phyloP scores from a whole-genome alignment of 2,329 filamentous ascomycete species.

The Cladosporium sphaerospermum region DNA sequence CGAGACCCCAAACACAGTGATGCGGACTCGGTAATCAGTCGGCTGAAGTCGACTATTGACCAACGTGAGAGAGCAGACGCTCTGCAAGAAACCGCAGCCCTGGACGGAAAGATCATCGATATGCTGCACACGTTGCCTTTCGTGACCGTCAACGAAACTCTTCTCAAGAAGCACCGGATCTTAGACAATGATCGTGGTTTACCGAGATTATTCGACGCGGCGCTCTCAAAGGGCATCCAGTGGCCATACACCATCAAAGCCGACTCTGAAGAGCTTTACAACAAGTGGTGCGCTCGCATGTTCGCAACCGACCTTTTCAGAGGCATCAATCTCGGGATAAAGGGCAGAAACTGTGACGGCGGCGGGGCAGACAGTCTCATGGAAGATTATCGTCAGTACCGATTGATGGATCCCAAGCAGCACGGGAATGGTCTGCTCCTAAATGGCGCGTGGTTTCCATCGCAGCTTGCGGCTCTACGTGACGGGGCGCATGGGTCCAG shows the following conservation, averaged over 20 bases:
- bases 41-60: background rate
- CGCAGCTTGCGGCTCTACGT: slow-evolving; percentile 45
- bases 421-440: slow-evolving; percentile 37
- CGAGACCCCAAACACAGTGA: background rate
- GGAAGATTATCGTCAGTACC: slow-evolving; percentile 17
- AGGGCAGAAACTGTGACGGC: slow-evolving; percentile 4
- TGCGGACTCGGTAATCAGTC: background rate
- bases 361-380: slow-evolving; percentile 12
- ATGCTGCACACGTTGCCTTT: slow-evolving; percentile 39
- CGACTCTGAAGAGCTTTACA: slow-evolving; percentile 43
- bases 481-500: slow-evolving; percentile 49
- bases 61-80: too few relatives aligned
- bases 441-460: slow-evolving; percentile 51
- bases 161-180: slow-evolving; percentile 32
- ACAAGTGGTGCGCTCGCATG: slow-evolving; percentile 37
- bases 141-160: slow-evolving; percentile 25
- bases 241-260: slow-evolving; percentile 44
- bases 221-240: slow-evolving; percentile 15
- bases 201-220: slow-evolving; percentile 34
- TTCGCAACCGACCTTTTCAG: slow-evolving; percentile 43
- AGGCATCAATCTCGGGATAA: slow-evolving; percentile 32
- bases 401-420: slow-evolving; percentile 26
- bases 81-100: too few relatives aligned
- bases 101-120: slow-evolving; percentile 15
- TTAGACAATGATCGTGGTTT: slow-evolving; percentile 34